phyloP scores from a whole-genome alignment of 805 yeast species.

The Debaryomyces castellii region DNA sequence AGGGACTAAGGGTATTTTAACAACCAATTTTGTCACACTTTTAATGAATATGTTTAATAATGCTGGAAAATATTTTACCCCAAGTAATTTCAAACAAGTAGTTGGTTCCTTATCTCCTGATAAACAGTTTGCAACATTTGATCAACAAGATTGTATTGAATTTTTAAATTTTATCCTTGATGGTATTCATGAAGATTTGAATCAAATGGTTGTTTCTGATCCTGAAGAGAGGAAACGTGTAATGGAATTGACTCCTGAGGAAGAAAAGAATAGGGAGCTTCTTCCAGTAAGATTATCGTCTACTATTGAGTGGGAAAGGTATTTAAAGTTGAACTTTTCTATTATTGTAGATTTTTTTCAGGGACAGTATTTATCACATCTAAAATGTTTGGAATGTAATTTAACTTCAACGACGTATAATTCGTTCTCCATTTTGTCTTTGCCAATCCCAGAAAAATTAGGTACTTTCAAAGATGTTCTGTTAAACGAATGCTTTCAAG shows the following conservation, averaged over 20 bases:
- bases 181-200: conserved; percentile 79
- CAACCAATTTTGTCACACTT: conserved; percentile 64
- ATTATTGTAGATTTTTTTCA: conserved; percentile 78
- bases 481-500: conserved; percentile 69
- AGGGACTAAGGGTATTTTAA: conserved; percentile 80
- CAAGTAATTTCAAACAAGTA: conserved; percentile 62
- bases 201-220: conserved; percentile 48
- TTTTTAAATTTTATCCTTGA: conserved; percentile 75
- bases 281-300: conserved; percentile 80
- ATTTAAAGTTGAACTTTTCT: conserved; percentile 75
- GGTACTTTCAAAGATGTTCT: conserved; percentile 21
- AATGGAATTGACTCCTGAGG: conserved; percentile 54
- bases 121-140: conserved; percentile 58
- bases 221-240: conserved; percentile 33
- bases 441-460: conserved; percentile 67
- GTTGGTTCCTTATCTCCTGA: conserved; percentile 65
- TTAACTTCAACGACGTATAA: conserved; percentile 83
- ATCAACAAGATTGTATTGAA: conserved; percentile 87
- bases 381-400: conserved; percentile 70
- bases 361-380: conserved; percentile 83
- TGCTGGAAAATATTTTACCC: conserved; percentile 50
- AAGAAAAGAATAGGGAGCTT: conserved; percentile 70
- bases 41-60: conserved; percentile 53
- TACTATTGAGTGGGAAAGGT: conserved; percentile 89
- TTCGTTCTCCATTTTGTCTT: conserved; percentile 72